Evolutionary conservation across 1,284 basidiomycete species (phyloP).

Genomic region (Schizophyllum amplum): DNA sequence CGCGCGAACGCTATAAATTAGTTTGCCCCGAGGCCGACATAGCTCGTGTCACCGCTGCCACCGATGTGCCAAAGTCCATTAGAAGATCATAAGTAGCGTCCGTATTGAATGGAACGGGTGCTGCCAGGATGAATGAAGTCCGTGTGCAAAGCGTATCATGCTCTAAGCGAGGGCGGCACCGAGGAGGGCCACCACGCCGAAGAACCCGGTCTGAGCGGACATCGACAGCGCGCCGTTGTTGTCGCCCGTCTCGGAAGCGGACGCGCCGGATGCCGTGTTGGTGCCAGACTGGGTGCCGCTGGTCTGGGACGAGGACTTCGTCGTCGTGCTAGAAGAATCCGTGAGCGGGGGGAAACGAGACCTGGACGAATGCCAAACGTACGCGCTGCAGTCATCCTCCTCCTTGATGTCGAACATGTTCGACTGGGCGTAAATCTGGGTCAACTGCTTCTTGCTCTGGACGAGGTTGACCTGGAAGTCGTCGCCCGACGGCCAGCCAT

Average conservation of each 20-base stretch:
- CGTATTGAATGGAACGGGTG: background rate
- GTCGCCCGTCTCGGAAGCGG: constrained; percentile 18
- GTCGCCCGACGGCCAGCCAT: constrained; percentile 48
- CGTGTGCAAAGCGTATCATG: background rate
- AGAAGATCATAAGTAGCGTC: background rate
- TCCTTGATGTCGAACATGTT: constrained; percentile 43
- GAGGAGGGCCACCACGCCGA: constrained; percentile 21
- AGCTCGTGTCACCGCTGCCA: background rate
- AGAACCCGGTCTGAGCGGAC: constrained; percentile 19
- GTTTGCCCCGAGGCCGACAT: background rate
- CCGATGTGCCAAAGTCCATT: background rate
- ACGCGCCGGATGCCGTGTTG: constrained; percentile 10
- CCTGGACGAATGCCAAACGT: background rate
- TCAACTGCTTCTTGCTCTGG: constrained; percentile 32
- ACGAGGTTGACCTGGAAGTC: constrained; percentile 68
- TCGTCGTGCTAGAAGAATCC: background rate
- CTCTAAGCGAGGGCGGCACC: constrained; percentile 20
- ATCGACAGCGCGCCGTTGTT: constrained; percentile 20
- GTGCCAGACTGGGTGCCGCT: constrained; percentile 15
- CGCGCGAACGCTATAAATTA: too few species aligned
- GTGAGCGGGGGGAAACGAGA: background rate
- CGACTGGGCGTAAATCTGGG: constrained; percentile 61
- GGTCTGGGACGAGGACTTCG: constrained; percentile 3
- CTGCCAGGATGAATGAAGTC: background rate
- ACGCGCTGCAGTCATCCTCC: background rate